These are phyloP conservation scores for Arthrobotrys sphaeroides DNA, from an alignment of 2,329 filamentous ascomycete genomes.

Conservation along the genomic window DNA sequence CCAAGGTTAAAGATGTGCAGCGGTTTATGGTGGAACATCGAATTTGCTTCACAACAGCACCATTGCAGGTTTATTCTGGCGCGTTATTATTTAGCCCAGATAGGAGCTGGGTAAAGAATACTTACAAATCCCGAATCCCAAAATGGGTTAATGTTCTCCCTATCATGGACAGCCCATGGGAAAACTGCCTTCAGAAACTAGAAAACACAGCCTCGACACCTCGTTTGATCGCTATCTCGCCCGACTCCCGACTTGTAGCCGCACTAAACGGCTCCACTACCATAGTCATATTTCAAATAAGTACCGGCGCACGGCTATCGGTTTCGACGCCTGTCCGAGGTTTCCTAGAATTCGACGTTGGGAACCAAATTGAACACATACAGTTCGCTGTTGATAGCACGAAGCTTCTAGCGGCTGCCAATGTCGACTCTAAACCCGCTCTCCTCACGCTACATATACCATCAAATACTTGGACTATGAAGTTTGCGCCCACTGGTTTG, in stretches of 20 bases:
- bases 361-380: neutral
- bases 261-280: neutral
- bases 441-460: neutral
- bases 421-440: neutral
- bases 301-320: neutral
- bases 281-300: neutral
- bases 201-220: too few species aligned
- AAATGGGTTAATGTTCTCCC: neutral
- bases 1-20: too few species aligned
- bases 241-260: neutral
- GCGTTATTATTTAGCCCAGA: neutral
- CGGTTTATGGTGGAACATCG: too few species aligned
- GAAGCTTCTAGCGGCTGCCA: neutral
- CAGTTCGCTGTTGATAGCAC: neutral
- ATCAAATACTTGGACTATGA: neutral
- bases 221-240: neutral
- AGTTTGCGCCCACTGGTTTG: neutral
- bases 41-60: neutral
- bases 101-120: neutral
- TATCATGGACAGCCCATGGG: neutral
- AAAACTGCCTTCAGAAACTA: neutral
- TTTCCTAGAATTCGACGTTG: too few species aligned
- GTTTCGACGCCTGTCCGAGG: too few species aligned
- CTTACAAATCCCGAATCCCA: neutral
- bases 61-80: neutral